A percentile compares a stretch with the other conserved stretches of the same genome.
Evolutionary conservation across 176 grass and related monocot genomes (phyloP).

Genomic region (Ensete ventricosum): DNA sequence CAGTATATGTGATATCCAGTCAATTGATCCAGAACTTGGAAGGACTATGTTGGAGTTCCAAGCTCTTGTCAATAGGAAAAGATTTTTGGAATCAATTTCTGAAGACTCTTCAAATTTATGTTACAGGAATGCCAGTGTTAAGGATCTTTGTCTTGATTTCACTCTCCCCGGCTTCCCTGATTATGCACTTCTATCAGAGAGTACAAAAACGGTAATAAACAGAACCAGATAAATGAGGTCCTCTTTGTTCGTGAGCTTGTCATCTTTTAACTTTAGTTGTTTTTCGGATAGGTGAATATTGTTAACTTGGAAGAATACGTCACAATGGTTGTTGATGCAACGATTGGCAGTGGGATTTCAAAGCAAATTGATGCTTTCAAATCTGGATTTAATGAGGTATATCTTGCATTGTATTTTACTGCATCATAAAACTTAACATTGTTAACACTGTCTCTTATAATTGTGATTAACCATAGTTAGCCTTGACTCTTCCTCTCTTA

Average conservation of each 20-base stretch:
- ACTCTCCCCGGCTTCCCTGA: slow-evolving; percentile 82
- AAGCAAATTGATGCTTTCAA: slow-evolving; percentile 79
- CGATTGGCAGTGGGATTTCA: slow-evolving; percentile 48
- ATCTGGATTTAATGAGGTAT: slow-evolving; percentile 94
- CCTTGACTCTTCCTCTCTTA: neutral
- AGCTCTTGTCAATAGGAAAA: slow-evolving; percentile 60
- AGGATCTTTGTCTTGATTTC: slow-evolving; percentile 84
- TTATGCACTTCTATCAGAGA: slow-evolving; percentile 37
- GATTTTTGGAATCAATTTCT: slow-evolving; percentile 37
- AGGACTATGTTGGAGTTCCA: slow-evolving; percentile 64
- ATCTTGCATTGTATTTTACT: neutral
- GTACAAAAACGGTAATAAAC: slow-evolving; percentile 45
- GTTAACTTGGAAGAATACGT: slow-evolving; percentile 83
- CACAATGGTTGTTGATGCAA: slow-evolving; percentile 59
- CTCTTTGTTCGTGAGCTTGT: slow-evolving; percentile 19
- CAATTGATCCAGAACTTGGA: slow-evolving; percentile 61
- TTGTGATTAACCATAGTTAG: neutral
- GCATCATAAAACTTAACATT: neutral
- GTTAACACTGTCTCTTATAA: neutral
- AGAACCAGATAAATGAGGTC: neutral
- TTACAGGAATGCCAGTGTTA: slow-evolving; percentile 53
- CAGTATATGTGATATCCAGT: slow-evolving; percentile 63
- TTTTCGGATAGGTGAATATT: slow-evolving; percentile 44
- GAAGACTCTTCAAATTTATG: slow-evolving; percentile 42
- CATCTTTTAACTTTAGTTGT: slow-evolving; percentile 16